Percentiles rank a stretch among this genome's conserved stretches.
phyloP scores from a whole-genome alignment of 2,329 filamentous ascomycete species.

The Pseudomassariella vexata region DNA sequence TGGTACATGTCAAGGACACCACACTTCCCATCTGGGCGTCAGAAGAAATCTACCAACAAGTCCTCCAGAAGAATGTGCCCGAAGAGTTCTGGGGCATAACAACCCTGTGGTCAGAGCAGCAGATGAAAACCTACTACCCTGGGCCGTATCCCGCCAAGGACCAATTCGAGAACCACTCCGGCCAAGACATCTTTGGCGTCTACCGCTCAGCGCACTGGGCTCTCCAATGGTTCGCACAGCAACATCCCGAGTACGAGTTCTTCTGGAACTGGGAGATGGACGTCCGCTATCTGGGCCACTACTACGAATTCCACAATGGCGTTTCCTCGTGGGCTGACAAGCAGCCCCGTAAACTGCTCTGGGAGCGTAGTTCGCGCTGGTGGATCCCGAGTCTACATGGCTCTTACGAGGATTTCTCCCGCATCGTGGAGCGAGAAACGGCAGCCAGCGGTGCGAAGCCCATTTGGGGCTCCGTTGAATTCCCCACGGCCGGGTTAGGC shows the following conservation, averaged over 20 bases:
- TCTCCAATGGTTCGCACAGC: conserved; percentile 38
- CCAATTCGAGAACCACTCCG: conserved; percentile 28
- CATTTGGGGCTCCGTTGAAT: conserved; percentile 54
- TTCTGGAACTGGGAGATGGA: conserved; percentile 46
- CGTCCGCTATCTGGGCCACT: conserved; percentile 36
- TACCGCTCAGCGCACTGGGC: conserved; percentile 41
- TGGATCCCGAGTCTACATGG: conserved; percentile 54
- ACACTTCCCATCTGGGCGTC: conserved; percentile 29
- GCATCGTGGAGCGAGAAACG: conserved; percentile 48
- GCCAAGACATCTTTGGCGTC: conserved; percentile 46
- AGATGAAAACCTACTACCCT: conserved; percentile 59
- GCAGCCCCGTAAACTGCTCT: conserved; percentile 55
- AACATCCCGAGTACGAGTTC: conserved; percentile 40
- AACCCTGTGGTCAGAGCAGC: conserved; percentile 62
- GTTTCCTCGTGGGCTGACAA: conserved; percentile 47
- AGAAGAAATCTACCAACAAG: conserved; percentile 35
- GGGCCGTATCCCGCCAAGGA: conserved; percentile 52
- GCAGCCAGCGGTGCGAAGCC: conserved; percentile 29
- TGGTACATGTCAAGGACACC: conserved; percentile 40
- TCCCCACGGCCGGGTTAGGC: conserved; percentile 33
- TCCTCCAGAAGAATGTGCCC: conserved; percentile 51
- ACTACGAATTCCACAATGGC: conserved; percentile 50
- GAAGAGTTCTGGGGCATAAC: conserved; percentile 63
- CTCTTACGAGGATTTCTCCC: conserved; percentile 49
- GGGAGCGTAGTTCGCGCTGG: conserved; percentile 57